These are phyloP conservation scores for Eucalyptus cladocalyx DNA, from an alignment of 345 rosid genomes.

Conservation along the genomic window DNA sequence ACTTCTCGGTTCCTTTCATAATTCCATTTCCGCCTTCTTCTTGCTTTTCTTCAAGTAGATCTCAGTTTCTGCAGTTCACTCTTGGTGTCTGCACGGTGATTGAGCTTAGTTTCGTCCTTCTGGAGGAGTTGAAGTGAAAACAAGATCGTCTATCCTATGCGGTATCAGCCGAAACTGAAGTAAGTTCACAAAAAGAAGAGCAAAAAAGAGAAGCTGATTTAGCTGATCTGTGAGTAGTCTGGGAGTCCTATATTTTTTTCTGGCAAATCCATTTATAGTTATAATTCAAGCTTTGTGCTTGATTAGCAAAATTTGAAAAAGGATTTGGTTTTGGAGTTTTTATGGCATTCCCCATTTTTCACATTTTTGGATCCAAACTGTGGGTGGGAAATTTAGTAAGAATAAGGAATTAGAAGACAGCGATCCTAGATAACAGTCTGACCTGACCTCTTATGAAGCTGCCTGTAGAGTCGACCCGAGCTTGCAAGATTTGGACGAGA, in stretches of 20 bases:
- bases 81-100: background rate
- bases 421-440: conserved; percentile 12
- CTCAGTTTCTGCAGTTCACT: background rate
- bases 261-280: background rate
- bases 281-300: background rate
- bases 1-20: background rate
- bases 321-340: background rate
- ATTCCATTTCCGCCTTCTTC: background rate
- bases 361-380: background rate
- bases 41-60: background rate
- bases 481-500: conserved; percentile 44
- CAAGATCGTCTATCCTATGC: background rate
- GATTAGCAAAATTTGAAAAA: background rate
- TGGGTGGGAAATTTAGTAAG: background rate
- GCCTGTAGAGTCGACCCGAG: conserved; percentile 61
- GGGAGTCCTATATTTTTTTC: background rate
- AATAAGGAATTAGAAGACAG: background rate
- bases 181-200: background rate
- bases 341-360: background rate
- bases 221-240: background rate
- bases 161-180: background rate
- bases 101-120: background rate
- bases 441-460: conserved; percentile 45
- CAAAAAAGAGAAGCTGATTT: background rate
- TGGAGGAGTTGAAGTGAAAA: background rate